These are phyloP conservation scores for Colletotrichum camelliae DNA, from an alignment of 2,329 filamentous ascomycete genomes.

Conservation along the genomic window DNA sequence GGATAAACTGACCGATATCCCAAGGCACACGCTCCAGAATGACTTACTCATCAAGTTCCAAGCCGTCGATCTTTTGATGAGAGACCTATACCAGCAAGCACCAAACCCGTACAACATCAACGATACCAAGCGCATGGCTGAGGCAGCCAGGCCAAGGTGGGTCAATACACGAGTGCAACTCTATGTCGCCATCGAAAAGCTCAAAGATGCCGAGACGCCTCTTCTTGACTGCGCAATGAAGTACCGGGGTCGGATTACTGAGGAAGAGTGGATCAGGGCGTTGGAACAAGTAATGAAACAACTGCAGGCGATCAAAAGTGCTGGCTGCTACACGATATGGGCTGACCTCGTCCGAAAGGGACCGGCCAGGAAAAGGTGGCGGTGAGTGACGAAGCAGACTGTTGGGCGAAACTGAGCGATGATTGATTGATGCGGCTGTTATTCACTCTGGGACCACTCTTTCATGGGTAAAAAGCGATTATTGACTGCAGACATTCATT, in stretches of 20 bases:
- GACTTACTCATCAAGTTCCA: neutral
- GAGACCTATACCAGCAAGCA: neutral
- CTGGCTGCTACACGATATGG: neutral
- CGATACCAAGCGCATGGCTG: neutral
- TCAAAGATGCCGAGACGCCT: neutral
- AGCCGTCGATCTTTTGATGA: neutral
- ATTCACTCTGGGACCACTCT: neutral
- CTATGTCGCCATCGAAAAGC: fast-evolving
- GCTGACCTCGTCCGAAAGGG: neutral
- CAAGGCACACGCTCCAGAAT: neutral
- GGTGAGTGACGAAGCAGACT: neutral
- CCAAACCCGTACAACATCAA: neutral
- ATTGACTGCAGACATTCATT: neutral
- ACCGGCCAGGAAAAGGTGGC: neutral
- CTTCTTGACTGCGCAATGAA: neutral
- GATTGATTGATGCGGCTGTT: neutral
- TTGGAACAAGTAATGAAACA: neutral
- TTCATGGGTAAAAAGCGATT: neutral
- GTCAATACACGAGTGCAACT: neutral
- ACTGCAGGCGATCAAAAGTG: neutral
- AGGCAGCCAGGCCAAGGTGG: neutral
- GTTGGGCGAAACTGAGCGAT: neutral
- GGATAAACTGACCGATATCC: neutral
- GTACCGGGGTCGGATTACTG: neutral
- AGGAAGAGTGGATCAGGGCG: neutral